phyloP scores from a whole-genome alignment of 805 yeast genomes.

The Wickerhamiella cacticola region DNA sequence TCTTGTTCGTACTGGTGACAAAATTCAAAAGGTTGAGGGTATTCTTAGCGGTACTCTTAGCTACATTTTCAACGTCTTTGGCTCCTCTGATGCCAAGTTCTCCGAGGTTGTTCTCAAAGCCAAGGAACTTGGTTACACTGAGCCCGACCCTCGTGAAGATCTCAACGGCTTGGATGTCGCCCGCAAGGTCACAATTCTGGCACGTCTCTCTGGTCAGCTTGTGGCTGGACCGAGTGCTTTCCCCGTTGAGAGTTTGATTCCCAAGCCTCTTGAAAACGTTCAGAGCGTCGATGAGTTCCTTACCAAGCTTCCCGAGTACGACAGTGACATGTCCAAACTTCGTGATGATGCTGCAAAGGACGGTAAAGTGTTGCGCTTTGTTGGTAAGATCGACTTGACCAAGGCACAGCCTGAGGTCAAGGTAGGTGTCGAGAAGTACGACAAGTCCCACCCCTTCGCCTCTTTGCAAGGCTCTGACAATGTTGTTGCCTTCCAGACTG shows the following conservation, averaged over 20 bases:
- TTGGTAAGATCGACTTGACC: conserved; percentile 76
- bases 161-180: conserved; percentile 97
- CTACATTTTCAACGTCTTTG: conserved; percentile 86
- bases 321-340: conserved; percentile 60
- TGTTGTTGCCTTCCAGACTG: conserved; percentile 80
- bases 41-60: conserved; percentile 93
- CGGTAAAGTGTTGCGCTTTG: conserved; percentile 82
- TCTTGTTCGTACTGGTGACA: conserved; percentile 83
- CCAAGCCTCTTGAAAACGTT: conserved; percentile 57
- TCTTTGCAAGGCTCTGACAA: conserved; percentile 92
- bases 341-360: conserved; percentile 73
- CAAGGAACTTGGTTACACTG: conserved; percentile 86
- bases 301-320: conserved; percentile 70
- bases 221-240: conserved; percentile 83
- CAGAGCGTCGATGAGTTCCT: conserved; percentile 63
- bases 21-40: conserved; percentile 84
- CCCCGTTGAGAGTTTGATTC: conserved; percentile 89
- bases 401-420: conserved; percentile 42
- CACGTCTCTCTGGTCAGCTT: conserved; percentile 78
- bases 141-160: conserved; percentile 99
- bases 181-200: conserved; percentile 91
- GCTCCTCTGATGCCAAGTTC: conserved; percentile 62
- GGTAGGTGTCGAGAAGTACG: conserved; percentile 83
- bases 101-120: conserved; percentile 86
- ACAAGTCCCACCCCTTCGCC: conserved; percentile 87